Percentiles rank a stretch among this genome's conserved stretches.
Conservation (phyloP, 345 rosid genomes). For the Arabidopsis suecica region DNA sequence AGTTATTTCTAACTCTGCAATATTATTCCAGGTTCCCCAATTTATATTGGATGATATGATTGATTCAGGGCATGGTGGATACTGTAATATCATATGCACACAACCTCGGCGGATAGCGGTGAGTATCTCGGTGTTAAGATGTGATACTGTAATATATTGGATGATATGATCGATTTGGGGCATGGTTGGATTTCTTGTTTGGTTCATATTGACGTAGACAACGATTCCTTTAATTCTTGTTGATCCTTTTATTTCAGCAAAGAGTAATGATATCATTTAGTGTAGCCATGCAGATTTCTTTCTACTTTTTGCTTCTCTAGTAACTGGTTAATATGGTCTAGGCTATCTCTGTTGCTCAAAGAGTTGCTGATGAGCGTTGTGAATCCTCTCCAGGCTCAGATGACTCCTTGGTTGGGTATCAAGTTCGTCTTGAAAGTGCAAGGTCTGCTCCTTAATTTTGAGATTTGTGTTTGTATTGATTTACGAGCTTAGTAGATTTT, state of each 20-base stretch:
- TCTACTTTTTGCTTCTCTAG: slow-evolving; percentile 15
- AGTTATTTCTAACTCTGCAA: slow-evolving; percentile 28
- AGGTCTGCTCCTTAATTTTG: slow-evolving; percentile 54
- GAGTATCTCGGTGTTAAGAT: slow-evolving; percentile 39
- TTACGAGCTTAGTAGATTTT: neutral
- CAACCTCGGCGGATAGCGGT: slow-evolving; percentile 96
- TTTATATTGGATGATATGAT: slow-evolving; percentile 94
- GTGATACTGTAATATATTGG: neutral
- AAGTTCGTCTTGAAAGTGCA: slow-evolving; percentile 96
- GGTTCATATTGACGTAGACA: neutral
- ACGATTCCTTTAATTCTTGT: neutral
- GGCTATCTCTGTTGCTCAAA: slow-evolving; percentile 98
- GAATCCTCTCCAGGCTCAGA: slow-evolving; percentile 82
- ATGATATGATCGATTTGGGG: neutral
- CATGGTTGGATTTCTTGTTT: neutral
- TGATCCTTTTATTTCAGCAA: slow-evolving; percentile 13
- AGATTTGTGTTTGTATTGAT: neutral
- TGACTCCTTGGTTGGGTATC: slow-evolving; percentile 95
- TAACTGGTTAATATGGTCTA: slow-evolving; percentile 47
- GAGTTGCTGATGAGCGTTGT: slow-evolving; percentile 94
- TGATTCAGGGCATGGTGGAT: slow-evolving; percentile 77
- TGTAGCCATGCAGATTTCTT: slow-evolving; percentile 12
- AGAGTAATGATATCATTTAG: slow-evolving; percentile 10
- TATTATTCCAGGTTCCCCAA: slow-evolving; percentile 79
- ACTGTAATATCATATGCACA: slow-evolving; percentile 87